Evolutionary conservation across 805 yeast genomes (phyloP).

Genomic region (Cyberlindnera mississippiensis): DNA sequence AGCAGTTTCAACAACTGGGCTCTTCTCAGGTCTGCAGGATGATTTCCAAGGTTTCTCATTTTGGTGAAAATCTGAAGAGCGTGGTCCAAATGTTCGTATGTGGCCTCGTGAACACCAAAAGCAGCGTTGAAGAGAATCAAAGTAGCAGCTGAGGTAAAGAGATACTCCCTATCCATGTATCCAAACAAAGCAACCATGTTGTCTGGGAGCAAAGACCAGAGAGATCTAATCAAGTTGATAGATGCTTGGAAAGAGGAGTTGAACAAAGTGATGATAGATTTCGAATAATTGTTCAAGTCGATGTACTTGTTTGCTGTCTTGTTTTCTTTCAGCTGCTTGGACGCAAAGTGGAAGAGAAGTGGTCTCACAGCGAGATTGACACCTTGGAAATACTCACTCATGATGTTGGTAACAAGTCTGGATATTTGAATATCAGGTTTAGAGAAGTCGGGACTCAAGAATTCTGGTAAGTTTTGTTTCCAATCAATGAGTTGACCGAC

Average conservation of each 20-base stretch:
- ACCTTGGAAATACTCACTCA: constrained; percentile 83
- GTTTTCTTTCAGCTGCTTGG: constrained; percentile 54
- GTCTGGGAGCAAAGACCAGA: constrained; percentile 72
- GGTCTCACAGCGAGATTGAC: constrained; percentile 78
- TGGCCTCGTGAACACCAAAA: constrained; percentile 77
- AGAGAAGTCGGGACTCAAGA: constrained; percentile 61
- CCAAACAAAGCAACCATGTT: constrained; percentile 85
- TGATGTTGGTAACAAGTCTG: constrained; percentile 64
- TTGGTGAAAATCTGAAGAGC: constrained; percentile 64
- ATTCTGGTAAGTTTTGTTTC: constrained; percentile 62
- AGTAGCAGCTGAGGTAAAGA: constrained; percentile 74
- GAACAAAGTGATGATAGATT: constrained; percentile 59
- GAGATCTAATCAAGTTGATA: constrained; percentile 64
- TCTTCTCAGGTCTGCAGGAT: constrained; percentile 72
- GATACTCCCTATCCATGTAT: constrained; percentile 81
- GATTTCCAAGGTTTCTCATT: constrained; percentile 75
- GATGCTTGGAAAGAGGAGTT: constrained; percentile 81
- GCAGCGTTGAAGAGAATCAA: constrained; percentile 70
- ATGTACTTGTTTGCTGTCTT: constrained; percentile 47
- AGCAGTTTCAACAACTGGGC: constrained; percentile 66
- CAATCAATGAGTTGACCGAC: constrained; percentile 64
- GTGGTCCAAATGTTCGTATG: constrained; percentile 67
- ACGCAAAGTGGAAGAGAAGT: constrained; percentile 68
- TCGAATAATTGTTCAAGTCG: constrained; percentile 64
- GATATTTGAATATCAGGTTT: constrained; percentile 49